Evolutionary conservation across 495 filamentous ascomycete species (phyloP), one percentile per base, ranked within the genome.

Genomic region (Penicillium steckii): DNA sequence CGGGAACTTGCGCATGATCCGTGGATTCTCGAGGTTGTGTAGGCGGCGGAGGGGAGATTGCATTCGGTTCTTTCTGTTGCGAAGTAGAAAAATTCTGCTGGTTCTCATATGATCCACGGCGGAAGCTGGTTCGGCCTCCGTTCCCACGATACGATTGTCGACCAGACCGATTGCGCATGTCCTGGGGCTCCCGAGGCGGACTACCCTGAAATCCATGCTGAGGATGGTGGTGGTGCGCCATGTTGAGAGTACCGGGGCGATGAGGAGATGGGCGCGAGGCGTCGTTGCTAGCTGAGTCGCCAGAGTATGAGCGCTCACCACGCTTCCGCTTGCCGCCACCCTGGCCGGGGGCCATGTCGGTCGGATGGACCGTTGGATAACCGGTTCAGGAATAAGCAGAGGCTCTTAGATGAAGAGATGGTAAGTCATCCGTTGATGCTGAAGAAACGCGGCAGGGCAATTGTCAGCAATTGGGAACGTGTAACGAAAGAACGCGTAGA

Each of bases 191-290:
- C 46, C 69, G 70, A 32, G 64, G 52, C 21, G 67, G 64, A 44
- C 58, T 64, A 22, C 57, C 53, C 42, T 75, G 79, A 46, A 76
- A 22, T 6, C 53, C 53, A 10, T 37, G 38, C n/a, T 56, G 48
- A 17, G 25, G 23, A n/a, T n/a, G n/a, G 25, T 37, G 71, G 40
- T 84, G 76, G 59, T 85, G 81, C 46, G 80, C 84, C 62, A 85
- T 75, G 57, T 73, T 71, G 53, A 85, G 60, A 46, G 79, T 79
- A 44, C 80, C 76, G 32, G 85, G 84, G 30, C 82, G 78, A 71
- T 88, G 81, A 46, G 85, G 84, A 48, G 85, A 86, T 44, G 84
- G 82, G 55, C 84, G 75, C 48, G 66, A 62, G 37, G 68, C 66
- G 56, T 84, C 79, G 59, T 82, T 73, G 30, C 40, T 59, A 33